Evolutionary conservation across 352 stramenopile species (phyloP), one percentile per base, ranked within the genome.

Genomic region (Globisporangium ultimum): DNA sequence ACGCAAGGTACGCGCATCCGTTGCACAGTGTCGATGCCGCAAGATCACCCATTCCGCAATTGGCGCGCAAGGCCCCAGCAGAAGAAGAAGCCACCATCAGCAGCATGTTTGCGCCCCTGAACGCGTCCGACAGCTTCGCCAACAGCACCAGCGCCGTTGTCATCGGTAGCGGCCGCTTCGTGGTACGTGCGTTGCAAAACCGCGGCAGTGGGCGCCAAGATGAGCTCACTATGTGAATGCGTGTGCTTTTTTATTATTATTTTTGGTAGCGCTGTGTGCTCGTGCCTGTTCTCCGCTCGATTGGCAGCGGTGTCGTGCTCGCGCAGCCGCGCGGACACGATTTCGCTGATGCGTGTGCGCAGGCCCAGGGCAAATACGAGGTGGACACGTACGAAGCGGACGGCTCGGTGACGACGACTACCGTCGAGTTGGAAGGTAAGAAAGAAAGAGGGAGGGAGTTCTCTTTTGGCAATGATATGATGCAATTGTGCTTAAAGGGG

Each of bases 361-460:
- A 56, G 4, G 48, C 58, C 8, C 43, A 74, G 18, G 68, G 75
- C 34, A 61, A 60, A 34, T 93, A 91, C 62, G 80, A 91, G 55
- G 67, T 89, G 17, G 83, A 91, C 64, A 87, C 70, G 7, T 73
- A 89, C 55, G 54, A 85, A 20, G 66, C 63, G 36, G 71, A 85
- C 45, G 84, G 78, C 18, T 43, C 36, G 10, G 64, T 87, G 20
- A 32, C 66, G 32, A 89, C 79, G 1, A 40, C 67, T 20, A 64
- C 53, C 12, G n/a, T 85, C 9, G 40, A 74, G 20, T 24, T 80
- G 28, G 68, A 73, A 61, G 28, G 28, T 36, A 36, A 6, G 28
- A 36, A 36, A 36, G 28, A 10, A 10, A 36, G 7, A 36, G 28
- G 28, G 28, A 36, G 28, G 8, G 8, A 36, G 28, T 5, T 32